phyloP scores from a whole-genome alignment of 768 basidiomycete species.

The Mycena rebaudengoi region DNA sequence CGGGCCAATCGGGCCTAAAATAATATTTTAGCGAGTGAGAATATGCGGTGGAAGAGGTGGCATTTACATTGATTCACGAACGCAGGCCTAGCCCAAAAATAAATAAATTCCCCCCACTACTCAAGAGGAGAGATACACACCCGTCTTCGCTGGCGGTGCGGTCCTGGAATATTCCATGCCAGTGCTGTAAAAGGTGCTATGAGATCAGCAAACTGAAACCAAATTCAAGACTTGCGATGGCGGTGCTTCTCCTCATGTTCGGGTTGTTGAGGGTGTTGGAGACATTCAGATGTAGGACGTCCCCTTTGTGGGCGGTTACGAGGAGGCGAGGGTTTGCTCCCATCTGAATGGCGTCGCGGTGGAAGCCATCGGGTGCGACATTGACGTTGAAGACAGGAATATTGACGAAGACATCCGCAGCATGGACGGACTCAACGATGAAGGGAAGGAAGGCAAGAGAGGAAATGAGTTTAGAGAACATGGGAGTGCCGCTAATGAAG shows the following conservation, averaged over 20 bases:
- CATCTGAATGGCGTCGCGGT: neutral
- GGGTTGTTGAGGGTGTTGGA: neutral
- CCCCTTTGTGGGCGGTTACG: neutral
- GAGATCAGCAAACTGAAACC: no score
- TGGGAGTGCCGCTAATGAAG: no score
- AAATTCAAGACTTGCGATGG: no score
- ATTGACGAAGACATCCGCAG: slow-evolving; percentile 2
- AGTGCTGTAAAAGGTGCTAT: no score
- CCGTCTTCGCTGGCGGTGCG: neutral
- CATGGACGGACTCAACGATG: neutral
- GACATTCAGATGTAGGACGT: neutral
- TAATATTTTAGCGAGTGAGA: neutral
- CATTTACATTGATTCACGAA: slow-evolving; percentile 16
- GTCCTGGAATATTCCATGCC: neutral
- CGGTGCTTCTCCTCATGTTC: neutral
- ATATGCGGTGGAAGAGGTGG: neutral
- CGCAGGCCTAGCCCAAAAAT: no score
- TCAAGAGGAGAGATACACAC: no score
- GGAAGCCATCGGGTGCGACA: neutral
- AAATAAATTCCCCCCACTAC: no score
- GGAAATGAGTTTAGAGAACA: neutral
- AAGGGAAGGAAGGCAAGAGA: slow-evolving; percentile 3
- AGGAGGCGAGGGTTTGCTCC: neutral
- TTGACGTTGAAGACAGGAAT: neutral
- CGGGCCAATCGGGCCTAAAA: slow-evolving; percentile 15